Base-by-base conservation (phyloP, 768 basidiomycete species). In the Lentinus tigrinus region DNA sequence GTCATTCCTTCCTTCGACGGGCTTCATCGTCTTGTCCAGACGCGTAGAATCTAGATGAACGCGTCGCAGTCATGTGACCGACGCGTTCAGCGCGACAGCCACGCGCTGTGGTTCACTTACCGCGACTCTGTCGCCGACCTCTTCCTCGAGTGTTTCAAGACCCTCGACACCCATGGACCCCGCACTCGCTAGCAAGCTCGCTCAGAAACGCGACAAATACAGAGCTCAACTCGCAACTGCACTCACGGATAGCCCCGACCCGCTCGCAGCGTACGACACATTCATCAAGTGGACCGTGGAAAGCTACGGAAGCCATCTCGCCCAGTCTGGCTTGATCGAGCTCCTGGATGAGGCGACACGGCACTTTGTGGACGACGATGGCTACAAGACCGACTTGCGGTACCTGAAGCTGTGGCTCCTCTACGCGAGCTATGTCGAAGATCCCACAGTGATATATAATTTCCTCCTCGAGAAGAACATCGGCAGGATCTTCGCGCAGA, bases 391-490 rank as follows among this genome's bases (percentile, higher is more conserved):
- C 51, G 95, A 98, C 76, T 74, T 93, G 50, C 83, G 96, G 40
- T 97, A 98, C 73, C 79, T 98, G 48, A 92, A 93, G 70, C 72
- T 98, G 19, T 99, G 97, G 97, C 82, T 87, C 21, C 78, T 89
- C 48, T 95, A 96, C 70, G 89, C 95, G 10, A 84, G 84, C 53
- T 82, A 89, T 66, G 83, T 93, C 53, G 88, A 94, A 65, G 81
- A 84, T 65, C 77, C 87, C 3, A 78, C 81, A 17, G 84, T 84
- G 46, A 81, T 93, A 48, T 85, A 79, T 70, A 69, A 76, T 11
- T 84, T 81, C 68, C 65, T 87, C 24, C 72, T 83, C 24, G 72
- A 76, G 7, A 77, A 77, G 38, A 77, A 79, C 27, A 75, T 85
- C 39, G 85, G 82, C 28, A 81, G 81, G 36, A 81, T 86, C 34